Evolutionary conservation across 306 rosid species (phyloP).

Genomic region (Inga laurina): DNA sequence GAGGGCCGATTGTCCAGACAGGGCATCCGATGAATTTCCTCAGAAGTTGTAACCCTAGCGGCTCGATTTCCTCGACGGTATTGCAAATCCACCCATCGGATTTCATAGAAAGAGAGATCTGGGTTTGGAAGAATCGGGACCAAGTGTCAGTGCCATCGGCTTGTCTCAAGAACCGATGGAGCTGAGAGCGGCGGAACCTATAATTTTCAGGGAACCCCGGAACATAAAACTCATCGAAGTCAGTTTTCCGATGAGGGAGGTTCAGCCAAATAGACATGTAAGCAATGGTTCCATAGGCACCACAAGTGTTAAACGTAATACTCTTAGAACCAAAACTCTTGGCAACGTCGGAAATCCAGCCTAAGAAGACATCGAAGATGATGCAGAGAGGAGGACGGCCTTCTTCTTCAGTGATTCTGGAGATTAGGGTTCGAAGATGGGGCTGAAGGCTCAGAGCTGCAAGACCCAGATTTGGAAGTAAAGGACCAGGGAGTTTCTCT

Average conservation of each 20-base stretch:
- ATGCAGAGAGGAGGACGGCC: slow-evolving; percentile 47
- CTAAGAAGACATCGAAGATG: slow-evolving; percentile 57
- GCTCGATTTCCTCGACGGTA: slow-evolving; percentile 67
- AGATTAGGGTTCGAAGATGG: slow-evolving; percentile 45
- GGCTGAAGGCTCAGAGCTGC: slow-evolving; percentile 49
- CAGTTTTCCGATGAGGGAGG: slow-evolving; percentile 56
- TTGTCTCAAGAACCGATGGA: slow-evolving; percentile 38
- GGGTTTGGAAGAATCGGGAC: slow-evolving; percentile 51
- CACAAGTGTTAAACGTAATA: slow-evolving; percentile 57
- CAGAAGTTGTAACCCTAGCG: slow-evolving; percentile 55
- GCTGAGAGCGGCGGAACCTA: slow-evolving; percentile 49
- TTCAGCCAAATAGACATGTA: slow-evolving; percentile 60
- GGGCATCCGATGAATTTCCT: slow-evolving; percentile 45
- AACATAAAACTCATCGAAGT: slow-evolving; percentile 47
- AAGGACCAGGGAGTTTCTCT: slow-evolving; percentile 48
- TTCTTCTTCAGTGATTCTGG: slow-evolving; percentile 36
- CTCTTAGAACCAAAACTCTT: slow-evolving; percentile 40
- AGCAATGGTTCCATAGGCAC: slow-evolving; percentile 77
- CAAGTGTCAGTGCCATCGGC: slow-evolving; percentile 67
- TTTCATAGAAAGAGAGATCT: slow-evolving; percentile 31
- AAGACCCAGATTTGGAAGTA: slow-evolving; percentile 19
- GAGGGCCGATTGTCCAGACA: slow-evolving; percentile 62
- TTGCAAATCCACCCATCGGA: slow-evolving; percentile 73
- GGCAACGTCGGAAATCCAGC: slow-evolving; percentile 61
- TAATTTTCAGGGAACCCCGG: slow-evolving; percentile 67